phyloP scores from a whole-genome alignment of 768 basidiomycete genomes.

The Chlorophyllum brunneum region DNA sequence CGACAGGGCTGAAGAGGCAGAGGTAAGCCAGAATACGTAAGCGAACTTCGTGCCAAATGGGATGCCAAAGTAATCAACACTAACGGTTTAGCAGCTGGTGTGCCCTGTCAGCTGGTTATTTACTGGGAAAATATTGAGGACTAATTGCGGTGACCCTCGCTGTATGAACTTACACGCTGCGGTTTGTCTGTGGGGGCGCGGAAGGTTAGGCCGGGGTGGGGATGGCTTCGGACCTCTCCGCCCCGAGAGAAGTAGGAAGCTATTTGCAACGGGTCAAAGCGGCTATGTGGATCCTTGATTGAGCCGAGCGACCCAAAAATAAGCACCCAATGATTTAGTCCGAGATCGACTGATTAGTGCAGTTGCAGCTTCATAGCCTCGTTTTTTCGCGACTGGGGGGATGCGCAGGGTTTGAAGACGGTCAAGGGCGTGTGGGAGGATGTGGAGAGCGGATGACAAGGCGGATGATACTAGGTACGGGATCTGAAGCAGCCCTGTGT shows the following conservation, averaged over 20 bases:
- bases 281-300: background rate
- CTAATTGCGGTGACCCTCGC: too few species aligned
- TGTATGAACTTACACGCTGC: too few species aligned
- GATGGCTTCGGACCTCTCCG: too few species aligned
- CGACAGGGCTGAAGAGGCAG: too few species aligned
- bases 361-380: slow-evolving; percentile 8
- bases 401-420: background rate
- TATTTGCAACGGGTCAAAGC: background rate
- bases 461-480: background rate
- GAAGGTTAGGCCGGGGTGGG: too few species aligned
- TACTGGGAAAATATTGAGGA: too few species aligned
- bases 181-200: too few species aligned
- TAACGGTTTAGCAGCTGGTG: too few species aligned
- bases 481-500: slow-evolving; percentile 6
- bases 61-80: too few species aligned
- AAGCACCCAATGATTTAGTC: background rate
- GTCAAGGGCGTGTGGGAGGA: background rate
- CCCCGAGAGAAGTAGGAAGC: background rate
- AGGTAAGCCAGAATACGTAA: too few species aligned
- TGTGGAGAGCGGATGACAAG: background rate
- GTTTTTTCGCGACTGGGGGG: slow-evolving; percentile 3
- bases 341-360: slow-evolving; percentile 4
- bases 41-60: too few species aligned
- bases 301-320: slow-evolving; percentile 2
- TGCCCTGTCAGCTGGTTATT: too few species aligned